phyloP scores from a whole-genome alignment of 257 asterid genomes.

The Scutellaria minor region DNA sequence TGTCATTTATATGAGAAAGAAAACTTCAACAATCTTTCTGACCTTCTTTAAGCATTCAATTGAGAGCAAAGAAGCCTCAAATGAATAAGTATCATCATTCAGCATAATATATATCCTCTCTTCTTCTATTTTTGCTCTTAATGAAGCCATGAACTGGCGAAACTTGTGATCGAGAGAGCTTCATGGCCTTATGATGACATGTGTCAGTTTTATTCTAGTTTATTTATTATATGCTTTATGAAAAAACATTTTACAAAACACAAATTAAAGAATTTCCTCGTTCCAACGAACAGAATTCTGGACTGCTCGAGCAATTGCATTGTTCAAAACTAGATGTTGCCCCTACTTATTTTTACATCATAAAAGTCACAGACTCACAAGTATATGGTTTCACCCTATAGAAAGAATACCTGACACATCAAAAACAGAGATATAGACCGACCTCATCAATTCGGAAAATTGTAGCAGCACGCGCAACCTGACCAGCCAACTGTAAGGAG shows the following conservation, averaged over 20 bases:
- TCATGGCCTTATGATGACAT: not conserved
- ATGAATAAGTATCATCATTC: too few species aligned
- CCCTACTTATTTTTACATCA: not conserved
- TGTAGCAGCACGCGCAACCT: constrained; percentile 94
- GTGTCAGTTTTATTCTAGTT: not conserved
- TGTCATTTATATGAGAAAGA: not conserved
- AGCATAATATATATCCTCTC: too few species aligned
- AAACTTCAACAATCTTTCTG: not conserved
- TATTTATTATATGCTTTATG: not conserved
- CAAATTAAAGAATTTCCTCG: constrained; percentile 3
- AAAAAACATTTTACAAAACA: not conserved
- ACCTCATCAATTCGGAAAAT: constrained; percentile 94
- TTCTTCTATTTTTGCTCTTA: too few species aligned
- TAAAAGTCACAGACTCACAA: not conserved
- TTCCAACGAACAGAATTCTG: not conserved
- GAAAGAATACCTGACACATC: not conserved
- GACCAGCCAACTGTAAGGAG: constrained; percentile 82
- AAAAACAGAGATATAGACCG: constrained; percentile 15
- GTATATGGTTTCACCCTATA: not conserved
- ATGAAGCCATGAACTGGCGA: too few species aligned
- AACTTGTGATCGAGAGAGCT: constrained; percentile 5
- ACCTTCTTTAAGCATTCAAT: too few species aligned
- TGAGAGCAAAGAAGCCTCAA: too few species aligned
- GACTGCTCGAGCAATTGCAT: not conserved
- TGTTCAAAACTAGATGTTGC: not conserved